These are phyloP conservation scores for Polyporus tsugae DNA, from an alignment of 1,284 basidiomycete genomes.

Conservation along the genomic window DNA sequence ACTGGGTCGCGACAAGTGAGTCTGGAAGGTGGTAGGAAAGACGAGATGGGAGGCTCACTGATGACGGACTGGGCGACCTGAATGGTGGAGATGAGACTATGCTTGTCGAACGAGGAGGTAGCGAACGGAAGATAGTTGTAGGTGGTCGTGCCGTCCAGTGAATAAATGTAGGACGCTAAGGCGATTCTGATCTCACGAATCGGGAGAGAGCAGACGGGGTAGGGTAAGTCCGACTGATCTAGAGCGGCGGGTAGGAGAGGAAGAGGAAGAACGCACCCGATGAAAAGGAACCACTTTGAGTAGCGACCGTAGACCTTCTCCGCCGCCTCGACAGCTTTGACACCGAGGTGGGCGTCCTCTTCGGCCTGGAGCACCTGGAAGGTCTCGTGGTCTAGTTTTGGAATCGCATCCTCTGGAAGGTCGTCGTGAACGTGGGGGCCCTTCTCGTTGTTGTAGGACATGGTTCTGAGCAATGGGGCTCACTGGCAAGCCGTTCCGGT, in stretches of 20 bases:
- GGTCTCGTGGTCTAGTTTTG: conserved; percentile 21
- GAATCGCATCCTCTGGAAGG: conserved; percentile 24
- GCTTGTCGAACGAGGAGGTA: conserved; percentile 64
- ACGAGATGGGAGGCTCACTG: conserved; percentile 50
- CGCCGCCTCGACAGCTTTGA: conserved; percentile 59
- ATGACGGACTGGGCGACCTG: conserved; percentile 69
- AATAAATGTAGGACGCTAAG: conserved; percentile 80
- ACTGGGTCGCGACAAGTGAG: conserved; percentile 44
- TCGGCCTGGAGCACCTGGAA: conserved; percentile 28
- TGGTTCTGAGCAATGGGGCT: background rate
- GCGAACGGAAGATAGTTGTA: conserved; percentile 72
- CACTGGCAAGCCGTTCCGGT: background rate
- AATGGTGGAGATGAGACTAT: conserved; percentile 74
- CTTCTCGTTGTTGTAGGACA: conserved; percentile 25
- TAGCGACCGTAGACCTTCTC: conserved; percentile 60
- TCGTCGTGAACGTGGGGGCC: conserved; percentile 8
- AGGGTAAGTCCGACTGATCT: background rate
- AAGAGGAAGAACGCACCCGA: conserved; percentile 52
- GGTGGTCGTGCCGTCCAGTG: conserved; percentile 75
- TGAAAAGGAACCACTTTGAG: conserved; percentile 69
- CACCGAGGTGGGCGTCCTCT: conserved; percentile 53
- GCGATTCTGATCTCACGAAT: conserved; percentile 54
- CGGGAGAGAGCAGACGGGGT: background rate
- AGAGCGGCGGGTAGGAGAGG: background rate
- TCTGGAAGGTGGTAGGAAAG: conserved; percentile 56